These are phyloP conservation scores for Polygonum aviculare DNA, from an alignment of 148 eudicot genomes.

Conservation along the genomic window DNA sequence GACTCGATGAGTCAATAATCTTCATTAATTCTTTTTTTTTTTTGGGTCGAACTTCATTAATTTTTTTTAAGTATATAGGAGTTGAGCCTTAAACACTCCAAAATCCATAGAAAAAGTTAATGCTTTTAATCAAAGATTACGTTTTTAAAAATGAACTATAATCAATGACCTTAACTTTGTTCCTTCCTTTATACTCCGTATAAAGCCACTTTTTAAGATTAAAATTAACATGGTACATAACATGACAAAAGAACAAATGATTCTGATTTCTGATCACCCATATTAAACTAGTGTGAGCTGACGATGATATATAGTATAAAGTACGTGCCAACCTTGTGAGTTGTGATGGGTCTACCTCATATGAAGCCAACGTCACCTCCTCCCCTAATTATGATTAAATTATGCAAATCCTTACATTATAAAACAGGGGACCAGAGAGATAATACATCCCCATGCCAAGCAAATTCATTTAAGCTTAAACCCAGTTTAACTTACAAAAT, in stretches of 20 bases:
- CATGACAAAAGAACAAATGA: not conserved
- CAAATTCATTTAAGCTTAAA: not conserved
- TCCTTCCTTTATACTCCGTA: not conserved
- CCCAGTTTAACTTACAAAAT: not conserved
- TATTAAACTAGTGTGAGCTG: not conserved
- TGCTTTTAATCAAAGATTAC: not conserved
- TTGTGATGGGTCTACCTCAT: too few relatives aligned
- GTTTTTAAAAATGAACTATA: not conserved
- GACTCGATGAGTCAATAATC: too few relatives aligned
- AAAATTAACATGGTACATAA: not conserved
- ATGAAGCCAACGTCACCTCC: too few relatives aligned
- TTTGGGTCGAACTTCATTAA: too few relatives aligned
- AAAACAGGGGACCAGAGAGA: not conserved
- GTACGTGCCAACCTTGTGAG: not conserved
- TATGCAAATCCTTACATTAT: not conserved
- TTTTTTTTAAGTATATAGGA: too few relatives aligned
- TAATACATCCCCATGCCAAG: not conserved
- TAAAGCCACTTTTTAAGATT: not conserved
- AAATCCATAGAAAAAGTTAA: too few relatives aligned
- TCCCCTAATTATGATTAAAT: not conserved
- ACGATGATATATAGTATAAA: not conserved
- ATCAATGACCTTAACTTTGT: not conserved
- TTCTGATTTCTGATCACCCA: not conserved
- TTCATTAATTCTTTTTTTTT: too few relatives aligned
- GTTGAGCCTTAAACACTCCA: too few relatives aligned